phyloP scores from a whole-genome alignment of 805 yeast species.

The Sugiyamaella smithiae region DNA sequence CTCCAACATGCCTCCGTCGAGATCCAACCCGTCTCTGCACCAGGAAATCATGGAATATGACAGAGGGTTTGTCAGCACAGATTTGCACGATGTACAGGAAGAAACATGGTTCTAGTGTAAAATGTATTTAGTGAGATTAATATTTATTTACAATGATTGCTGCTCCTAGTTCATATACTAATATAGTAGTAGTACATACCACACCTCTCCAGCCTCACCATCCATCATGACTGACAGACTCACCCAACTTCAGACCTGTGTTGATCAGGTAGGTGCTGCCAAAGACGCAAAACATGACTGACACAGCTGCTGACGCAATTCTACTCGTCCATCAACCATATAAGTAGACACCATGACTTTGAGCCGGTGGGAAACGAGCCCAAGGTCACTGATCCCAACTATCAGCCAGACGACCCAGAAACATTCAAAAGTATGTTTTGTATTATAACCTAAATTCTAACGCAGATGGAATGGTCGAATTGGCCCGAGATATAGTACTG shows the following conservation, averaged over 20 bases:
- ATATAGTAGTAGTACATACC: no score
- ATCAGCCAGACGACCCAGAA: conserved; percentile 25
- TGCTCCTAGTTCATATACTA: no score
- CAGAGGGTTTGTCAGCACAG: conserved; percentile 7
- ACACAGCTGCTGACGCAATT: conserved; percentile 37
- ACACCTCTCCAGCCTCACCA: no score
- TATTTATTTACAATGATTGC: no score
- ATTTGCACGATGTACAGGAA: conserved; percentile 16
- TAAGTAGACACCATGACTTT: conserved; percentile 71
- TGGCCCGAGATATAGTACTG: conserved; percentile 78
- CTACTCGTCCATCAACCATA: conserved; percentile 39
- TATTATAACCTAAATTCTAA: conserved; percentile 4
- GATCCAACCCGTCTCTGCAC: conserved; percentile 3
- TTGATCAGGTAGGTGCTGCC: conserved; percentile 69
- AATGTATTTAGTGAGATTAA: background rate
- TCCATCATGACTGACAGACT: conserved; percentile 74
- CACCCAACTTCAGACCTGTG: conserved; percentile 84
- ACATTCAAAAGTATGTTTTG: conserved; percentile 30
- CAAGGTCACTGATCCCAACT: conserved; percentile 58
- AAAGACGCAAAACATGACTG: background rate
- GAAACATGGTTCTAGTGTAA: conserved; percentile 6
- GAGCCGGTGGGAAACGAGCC: conserved; percentile 51
- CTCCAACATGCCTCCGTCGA: background rate
- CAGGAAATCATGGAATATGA: background rate
- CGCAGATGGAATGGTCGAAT: conserved; percentile 53